These are phyloP conservation scores for Tulasnella sp. DNA, from an alignment of 768 basidiomycete species.

Conservation along the genomic window DNA sequence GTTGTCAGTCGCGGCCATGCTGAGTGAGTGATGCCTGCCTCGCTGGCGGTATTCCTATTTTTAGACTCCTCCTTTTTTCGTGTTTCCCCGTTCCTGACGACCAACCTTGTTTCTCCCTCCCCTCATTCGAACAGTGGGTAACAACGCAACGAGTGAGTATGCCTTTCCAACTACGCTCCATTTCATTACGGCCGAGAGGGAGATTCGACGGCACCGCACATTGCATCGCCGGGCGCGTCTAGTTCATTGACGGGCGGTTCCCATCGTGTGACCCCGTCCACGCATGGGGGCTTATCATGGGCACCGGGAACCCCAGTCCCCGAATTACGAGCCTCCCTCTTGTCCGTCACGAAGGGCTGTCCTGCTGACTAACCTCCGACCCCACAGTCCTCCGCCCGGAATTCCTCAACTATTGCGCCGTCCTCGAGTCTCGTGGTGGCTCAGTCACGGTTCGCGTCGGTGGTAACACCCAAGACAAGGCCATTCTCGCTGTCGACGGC, in stretches of 20 bases:
- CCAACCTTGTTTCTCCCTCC: background rate
- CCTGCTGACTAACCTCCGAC: too few species aligned
- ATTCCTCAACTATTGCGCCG: constrained; percentile 55
- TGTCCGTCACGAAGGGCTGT: too few species aligned
- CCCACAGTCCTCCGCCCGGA: constrained; percentile 43
- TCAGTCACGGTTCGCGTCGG: constrained; percentile 53
- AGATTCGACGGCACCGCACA: too few species aligned
- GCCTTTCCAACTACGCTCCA: background rate
- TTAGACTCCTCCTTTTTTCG: constrained; percentile 11
- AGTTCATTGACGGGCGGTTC: too few species aligned
- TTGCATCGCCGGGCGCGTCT: background rate
- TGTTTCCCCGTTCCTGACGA: background rate
- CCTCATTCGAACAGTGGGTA: background rate
- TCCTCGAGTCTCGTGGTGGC: constrained; percentile 50
- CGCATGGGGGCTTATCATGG: background rate
- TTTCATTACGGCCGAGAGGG: too few species aligned
- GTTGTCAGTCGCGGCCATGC: constrained; percentile 62
- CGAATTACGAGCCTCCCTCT: too few species aligned
- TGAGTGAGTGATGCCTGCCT: constrained; percentile 44
- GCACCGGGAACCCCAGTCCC: background rate
- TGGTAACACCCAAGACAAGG: constrained; percentile 56
- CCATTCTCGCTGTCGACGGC: constrained; percentile 1
- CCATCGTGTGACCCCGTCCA: background rate
- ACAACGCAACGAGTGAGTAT: background rate
- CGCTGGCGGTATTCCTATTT: constrained; percentile 5